Conservation (phyloP, 2,329 filamentous ascomycete genomes). For the Colletotrichum abscissum region DNA sequence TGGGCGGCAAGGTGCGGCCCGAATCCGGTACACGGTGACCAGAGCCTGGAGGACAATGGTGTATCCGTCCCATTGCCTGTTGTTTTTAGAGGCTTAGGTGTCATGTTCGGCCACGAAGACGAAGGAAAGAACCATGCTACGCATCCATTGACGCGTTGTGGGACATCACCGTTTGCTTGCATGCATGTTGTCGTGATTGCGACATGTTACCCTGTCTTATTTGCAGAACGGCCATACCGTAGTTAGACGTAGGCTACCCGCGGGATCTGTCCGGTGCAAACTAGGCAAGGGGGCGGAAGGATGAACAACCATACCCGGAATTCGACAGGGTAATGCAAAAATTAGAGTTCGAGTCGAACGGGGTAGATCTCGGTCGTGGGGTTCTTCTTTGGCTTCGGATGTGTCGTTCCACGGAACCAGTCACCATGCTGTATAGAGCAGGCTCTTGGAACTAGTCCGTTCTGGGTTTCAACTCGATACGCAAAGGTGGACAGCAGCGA, state of each 20-base stretch:
- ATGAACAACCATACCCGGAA: conserved; percentile 19
- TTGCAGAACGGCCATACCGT: conserved; percentile 7
- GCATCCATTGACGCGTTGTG: background rate
- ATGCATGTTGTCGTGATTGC: background rate
- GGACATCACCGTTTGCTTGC: background rate
- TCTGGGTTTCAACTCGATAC: background rate
- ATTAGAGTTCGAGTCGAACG: conserved; percentile 14
- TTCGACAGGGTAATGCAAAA: conserved; percentile 2
- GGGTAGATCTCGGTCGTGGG: conserved; percentile 8
- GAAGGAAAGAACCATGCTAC: background rate
- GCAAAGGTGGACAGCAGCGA: background rate
- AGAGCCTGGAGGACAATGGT: background rate
- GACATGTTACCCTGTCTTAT: background rate
- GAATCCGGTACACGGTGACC: background rate
- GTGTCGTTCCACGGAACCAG: background rate
- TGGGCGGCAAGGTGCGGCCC: background rate
- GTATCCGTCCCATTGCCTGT: background rate
- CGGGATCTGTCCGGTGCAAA: background rate
- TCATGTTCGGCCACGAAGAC: background rate
- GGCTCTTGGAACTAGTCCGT: background rate
- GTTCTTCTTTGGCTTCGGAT: conserved; percentile 4
- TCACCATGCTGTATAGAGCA: background rate
- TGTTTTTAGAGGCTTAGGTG: background rate
- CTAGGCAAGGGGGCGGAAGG: conserved; percentile 29
- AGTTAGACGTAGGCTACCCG: conserved; percentile 9